A percentile compares a stretch with the other conserved stretches of the same genome.
These are phyloP conservation scores for Asterophora lycoperdoides DNA, from an alignment of 768 basidiomycete genomes.

Conservation along the genomic window DNA sequence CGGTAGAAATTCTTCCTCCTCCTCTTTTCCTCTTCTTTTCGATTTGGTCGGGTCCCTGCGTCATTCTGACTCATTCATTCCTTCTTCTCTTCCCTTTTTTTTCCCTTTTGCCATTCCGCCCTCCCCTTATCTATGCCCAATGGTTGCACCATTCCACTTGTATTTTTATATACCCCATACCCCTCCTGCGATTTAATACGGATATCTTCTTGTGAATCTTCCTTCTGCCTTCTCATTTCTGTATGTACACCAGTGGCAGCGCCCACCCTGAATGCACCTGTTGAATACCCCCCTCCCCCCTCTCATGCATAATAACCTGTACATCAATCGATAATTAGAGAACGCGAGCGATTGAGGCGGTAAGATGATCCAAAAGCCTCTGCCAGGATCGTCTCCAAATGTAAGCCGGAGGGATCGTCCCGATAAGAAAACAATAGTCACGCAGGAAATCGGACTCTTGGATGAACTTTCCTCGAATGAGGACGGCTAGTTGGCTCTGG, in stretches of 20 bases:
- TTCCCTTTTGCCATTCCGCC: neutral
- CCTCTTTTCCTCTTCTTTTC: neutral
- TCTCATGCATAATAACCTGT: no score
- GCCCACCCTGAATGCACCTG: constrained; percentile 1
- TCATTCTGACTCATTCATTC: no score
- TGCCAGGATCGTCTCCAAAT: no score
- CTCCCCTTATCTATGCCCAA: neutral
- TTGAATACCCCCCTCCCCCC: neutral
- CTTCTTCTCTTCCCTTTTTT: neutral
- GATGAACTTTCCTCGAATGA: no score
- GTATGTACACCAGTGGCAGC: constrained; percentile 8
- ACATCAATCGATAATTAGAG: no score
- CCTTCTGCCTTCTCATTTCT: constrained; percentile 1
- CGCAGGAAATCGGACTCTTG: no score
- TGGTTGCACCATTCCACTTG: constrained; percentile 3
- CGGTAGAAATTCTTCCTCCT: neutral
- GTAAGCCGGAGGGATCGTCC: no score
- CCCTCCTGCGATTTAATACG: constrained; percentile 3
- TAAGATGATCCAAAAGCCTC: no score
- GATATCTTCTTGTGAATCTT: neutral
- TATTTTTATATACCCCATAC: constrained; percentile 8
- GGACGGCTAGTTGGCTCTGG: no score
- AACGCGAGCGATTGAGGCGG: no score
- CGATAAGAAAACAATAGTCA: no score
- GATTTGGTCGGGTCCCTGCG: no score